A percentile compares a stretch with the other conserved stretches of the same genome.
Conservation (phyloP, 2,329 filamentous ascomycete genomes). For the Penicillium sp. region DNA sequence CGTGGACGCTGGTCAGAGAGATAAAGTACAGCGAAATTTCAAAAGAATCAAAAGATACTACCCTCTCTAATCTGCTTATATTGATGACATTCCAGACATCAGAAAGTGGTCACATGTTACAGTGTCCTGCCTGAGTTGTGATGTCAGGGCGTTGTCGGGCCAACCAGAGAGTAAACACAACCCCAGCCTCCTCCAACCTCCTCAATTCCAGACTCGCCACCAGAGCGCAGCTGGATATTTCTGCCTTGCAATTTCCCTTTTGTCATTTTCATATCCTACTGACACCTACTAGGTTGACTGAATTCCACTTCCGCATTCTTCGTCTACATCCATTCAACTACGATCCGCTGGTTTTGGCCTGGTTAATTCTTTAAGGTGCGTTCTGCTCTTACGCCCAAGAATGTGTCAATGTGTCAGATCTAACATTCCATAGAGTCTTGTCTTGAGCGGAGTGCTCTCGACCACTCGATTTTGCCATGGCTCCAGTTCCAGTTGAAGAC, state of each 20-base stretch:
- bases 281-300: constrained; percentile 6
- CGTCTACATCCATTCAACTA: constrained; percentile 4
- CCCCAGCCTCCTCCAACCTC: constrained; percentile 43
- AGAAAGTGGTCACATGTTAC: neutral
- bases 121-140: neutral
- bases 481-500: constrained; percentile 29
- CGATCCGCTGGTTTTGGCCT: constrained; percentile 11
- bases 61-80: neutral
- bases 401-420: constrained; percentile 12
- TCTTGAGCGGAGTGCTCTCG: constrained; percentile 40
- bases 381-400: neutral
- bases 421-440: constrained; percentile 22
- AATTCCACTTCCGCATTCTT: constrained; percentile 1
- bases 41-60: neutral
- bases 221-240: constrained; percentile 8
- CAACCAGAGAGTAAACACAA: constrained; percentile 27
- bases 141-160: constrained; percentile 10
- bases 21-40: too few species aligned
- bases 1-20: neutral
- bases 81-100: too few species aligned
- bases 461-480: constrained; percentile 31
- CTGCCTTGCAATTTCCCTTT: constrained; percentile 12
- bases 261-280: constrained; percentile 6
- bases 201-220: constrained; percentile 28
- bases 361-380: constrained; percentile 16